Conservation (phyloP, 2,329 filamentous ascomycete genomes). For the Botrytis cinerea region DNA sequence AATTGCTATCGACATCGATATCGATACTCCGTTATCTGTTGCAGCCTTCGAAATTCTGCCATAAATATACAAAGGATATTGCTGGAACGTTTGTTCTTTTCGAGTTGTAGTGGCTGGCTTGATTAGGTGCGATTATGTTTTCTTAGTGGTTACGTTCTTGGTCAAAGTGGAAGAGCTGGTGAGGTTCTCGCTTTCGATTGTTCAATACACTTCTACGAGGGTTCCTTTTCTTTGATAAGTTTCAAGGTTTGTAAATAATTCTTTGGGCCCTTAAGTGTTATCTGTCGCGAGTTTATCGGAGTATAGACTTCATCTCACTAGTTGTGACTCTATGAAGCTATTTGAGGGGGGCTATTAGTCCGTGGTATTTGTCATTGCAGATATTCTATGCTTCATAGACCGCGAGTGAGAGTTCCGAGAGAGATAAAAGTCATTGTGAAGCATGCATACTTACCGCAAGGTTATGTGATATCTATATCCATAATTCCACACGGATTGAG, state of each 20-base stretch:
- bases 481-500: not conserved
- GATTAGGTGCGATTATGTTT: not conserved
- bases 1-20: too few relatives aligned
- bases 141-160: not conserved
- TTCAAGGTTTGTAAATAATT: not conserved
- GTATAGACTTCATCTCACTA: not conserved
- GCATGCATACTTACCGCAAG: not conserved
- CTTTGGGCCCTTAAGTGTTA: not conserved
- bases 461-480: not conserved
- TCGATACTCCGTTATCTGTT: not conserved
- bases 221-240: not conserved
- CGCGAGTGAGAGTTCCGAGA: not conserved
- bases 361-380: not conserved
- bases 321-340: not conserved
- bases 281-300: not conserved
- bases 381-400: not conserved
- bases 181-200: not conserved
- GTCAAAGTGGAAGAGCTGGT: not conserved
- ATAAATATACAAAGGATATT: not conserved
- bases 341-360: not conserved
- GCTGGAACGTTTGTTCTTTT: not conserved
- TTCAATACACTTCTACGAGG: not conserved
- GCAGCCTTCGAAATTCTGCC: too few relatives aligned
- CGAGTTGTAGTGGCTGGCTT: not conserved
- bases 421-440: not conserved